Evolutionary conservation across 208 protist species (phyloP).

Genomic region (Trypanosoma lewisi): DNA sequence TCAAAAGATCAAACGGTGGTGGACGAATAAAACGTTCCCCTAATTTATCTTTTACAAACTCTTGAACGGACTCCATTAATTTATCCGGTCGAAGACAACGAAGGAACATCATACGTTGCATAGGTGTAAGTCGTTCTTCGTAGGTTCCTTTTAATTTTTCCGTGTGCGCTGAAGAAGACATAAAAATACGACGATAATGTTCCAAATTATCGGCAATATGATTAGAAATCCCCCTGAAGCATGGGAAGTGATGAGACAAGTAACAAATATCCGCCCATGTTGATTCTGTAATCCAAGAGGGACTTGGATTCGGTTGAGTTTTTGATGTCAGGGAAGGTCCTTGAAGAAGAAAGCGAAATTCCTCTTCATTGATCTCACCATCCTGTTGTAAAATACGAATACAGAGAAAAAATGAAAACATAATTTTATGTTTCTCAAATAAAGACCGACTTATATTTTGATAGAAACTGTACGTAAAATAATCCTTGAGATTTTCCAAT

Average conservation of each 20-base stretch:
- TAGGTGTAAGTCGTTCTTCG: slow-evolving; percentile 73
- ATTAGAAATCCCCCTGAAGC: slow-evolving; percentile 84
- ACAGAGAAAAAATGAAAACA: slow-evolving; percentile 95
- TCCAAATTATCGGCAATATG: slow-evolving; percentile 74
- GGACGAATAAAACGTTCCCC: slow-evolving; percentile 95
- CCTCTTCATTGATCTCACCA: slow-evolving; percentile 59
- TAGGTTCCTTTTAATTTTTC: slow-evolving; percentile 81
- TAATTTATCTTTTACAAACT: slow-evolving; percentile 91
- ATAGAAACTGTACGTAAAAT: slow-evolving; percentile 97
- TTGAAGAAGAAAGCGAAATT: slow-evolving; percentile 93
- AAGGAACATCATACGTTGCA: slow-evolving; percentile 96
- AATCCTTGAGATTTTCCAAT: slow-evolving; percentile 87
- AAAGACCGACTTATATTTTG: slow-evolving; percentile 94
- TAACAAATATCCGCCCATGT: slow-evolving; percentile 93
- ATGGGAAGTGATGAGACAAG: slow-evolving; percentile 75
- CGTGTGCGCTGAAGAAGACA: slow-evolving; percentile 86
- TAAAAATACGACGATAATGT: slow-evolving; percentile 91
- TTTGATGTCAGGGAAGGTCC: slow-evolving; percentile 81
- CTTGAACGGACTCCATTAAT: slow-evolving; percentile 94
- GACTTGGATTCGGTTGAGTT: slow-evolving; percentile 74
- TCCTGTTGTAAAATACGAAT: slow-evolving; percentile 84
- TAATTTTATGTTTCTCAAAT: slow-evolving; percentile 95
- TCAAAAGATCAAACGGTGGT: slow-evolving; percentile 95
- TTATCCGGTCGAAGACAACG: slow-evolving; percentile 97
- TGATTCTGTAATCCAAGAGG: slow-evolving; percentile 92